phyloP scores from a whole-genome alignment of 129 eudicot species.

The Saussurea involucrata region DNA sequence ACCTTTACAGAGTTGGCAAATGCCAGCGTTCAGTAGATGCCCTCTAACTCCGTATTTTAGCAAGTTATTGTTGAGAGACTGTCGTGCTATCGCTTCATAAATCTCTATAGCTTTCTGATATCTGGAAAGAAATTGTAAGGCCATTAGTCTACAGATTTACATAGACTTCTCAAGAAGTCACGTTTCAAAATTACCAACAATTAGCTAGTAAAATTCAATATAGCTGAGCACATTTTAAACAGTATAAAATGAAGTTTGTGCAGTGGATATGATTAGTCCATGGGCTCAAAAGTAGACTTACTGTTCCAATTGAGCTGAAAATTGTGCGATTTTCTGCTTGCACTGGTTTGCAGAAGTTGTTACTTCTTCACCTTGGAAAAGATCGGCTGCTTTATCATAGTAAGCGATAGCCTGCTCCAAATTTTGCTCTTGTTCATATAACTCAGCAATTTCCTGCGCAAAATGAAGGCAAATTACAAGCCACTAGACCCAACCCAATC shows the following conservation, averaged over 20 bases:
- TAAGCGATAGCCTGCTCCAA: conserved; percentile 61
- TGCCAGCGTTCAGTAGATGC: conserved; percentile 56
- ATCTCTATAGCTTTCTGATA: conserved; percentile 44
- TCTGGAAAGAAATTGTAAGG: conserved; percentile 13
- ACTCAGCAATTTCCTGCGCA: conserved; percentile 79
- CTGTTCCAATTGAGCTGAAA: conserved; percentile 69
- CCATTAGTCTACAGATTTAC: neutral
- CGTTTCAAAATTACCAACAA: neutral
- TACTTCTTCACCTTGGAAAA: conserved; percentile 70
- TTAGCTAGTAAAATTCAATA: neutral
- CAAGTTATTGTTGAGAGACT: conserved; percentile 45
- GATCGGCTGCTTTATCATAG: conserved; percentile 66
- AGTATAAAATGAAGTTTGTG: neutral
- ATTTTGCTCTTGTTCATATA: conserved; percentile 66
- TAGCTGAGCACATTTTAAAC: neutral
- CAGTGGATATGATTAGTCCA: neutral
- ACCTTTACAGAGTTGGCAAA: conserved; percentile 56
- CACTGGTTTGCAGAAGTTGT: conserved; percentile 70
- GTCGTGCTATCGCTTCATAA: conserved; percentile 53
- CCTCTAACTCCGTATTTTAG: conserved; percentile 53
- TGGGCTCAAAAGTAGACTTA: conserved; percentile 24
- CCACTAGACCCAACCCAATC: too few relatives aligned
- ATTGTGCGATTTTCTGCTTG: conserved; percentile 77
- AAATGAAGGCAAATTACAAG: conserved; percentile 2
- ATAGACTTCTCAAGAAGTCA: neutral